phyloP scores from a whole-genome alignment of 1,284 basidiomycete species.

The Cryptococcus neoformans region DNA sequence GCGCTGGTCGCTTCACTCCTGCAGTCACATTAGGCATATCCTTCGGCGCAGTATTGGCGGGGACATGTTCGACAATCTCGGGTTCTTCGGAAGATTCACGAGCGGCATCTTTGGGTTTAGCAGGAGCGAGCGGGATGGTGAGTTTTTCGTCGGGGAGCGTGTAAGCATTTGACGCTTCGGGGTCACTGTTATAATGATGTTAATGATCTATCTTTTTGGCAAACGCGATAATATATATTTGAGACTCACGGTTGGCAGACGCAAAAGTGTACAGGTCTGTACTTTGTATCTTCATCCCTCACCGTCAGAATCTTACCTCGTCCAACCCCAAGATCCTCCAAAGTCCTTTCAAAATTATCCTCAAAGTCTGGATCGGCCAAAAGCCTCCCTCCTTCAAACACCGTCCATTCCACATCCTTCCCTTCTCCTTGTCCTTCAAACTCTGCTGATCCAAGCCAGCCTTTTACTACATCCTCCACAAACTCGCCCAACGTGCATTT shows the following conservation, averaged over 20 bases:
- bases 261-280: slow-evolving; percentile 68
- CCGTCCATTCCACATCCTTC: slow-evolving; percentile 61
- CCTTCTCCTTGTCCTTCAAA: slow-evolving; percentile 59
- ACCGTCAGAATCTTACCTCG: slow-evolving; percentile 73
- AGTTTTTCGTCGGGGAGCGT: slow-evolving; percentile 11
- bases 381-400: slow-evolving; percentile 72
- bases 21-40: slow-evolving; percentile 7
- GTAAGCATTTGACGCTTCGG: slow-evolving; percentile 7
- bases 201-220: not conserved
- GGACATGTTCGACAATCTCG: slow-evolving; percentile 6
- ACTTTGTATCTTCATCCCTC: slow-evolving; percentile 66
- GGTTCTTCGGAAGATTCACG: slow-evolving; percentile 15
- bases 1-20: slow-evolving; percentile 21
- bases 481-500: slow-evolving; percentile 68
- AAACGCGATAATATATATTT: no score
- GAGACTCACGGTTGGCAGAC: slow-evolving; percentile 65
- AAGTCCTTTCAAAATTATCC: slow-evolving; percentile 41
- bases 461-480: slow-evolving; percentile 58
- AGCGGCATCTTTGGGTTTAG: not conserved
- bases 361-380: slow-evolving; percentile 47
- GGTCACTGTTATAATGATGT: slow-evolving; percentile 2
- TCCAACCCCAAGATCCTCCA: slow-evolving; percentile 41
- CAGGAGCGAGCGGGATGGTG: slow-evolving; percentile 9
- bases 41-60: not conserved
- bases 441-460: slow-evolving; percentile 24